These are phyloP conservation scores for Fusarium kyushuense DNA, from an alignment of 2,329 filamentous ascomycete genomes.

Conservation along the genomic window DNA sequence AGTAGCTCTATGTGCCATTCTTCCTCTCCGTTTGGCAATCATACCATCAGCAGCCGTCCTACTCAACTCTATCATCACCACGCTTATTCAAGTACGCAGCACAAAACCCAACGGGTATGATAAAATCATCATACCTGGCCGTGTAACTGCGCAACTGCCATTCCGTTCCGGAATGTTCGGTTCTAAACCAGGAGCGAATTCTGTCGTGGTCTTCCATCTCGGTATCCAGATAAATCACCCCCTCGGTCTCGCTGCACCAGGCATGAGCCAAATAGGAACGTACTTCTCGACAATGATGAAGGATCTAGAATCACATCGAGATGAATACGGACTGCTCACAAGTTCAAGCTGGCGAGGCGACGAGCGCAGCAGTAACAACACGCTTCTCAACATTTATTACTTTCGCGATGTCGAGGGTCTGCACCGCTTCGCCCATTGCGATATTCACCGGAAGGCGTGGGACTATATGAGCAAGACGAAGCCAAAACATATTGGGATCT, in stretches of 20 bases:
- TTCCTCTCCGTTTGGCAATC: constrained; percentile 53
- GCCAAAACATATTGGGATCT: constrained; percentile 61
- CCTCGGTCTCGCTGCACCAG: constrained; percentile 61
- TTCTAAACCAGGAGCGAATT: constrained; percentile 44
- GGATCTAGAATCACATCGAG: constrained; percentile 52
- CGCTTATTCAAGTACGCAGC: constrained; percentile 44
- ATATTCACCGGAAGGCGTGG: constrained; percentile 62
- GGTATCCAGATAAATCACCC: constrained; percentile 62
- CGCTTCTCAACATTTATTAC: constrained; percentile 61
- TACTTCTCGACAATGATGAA: constrained; percentile 56
- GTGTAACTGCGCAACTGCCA: constrained; percentile 53
- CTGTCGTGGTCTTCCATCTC: constrained; percentile 60
- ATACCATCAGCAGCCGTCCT: constrained; percentile 51
- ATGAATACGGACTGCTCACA: constrained; percentile 62
- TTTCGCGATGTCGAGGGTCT: constrained; percentile 63
- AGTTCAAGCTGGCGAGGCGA: constrained; percentile 56
- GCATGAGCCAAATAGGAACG: constrained; percentile 54
- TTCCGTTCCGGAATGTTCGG: constrained; percentile 47
- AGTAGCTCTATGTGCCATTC: constrained; percentile 48
- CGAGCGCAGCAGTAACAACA: constrained; percentile 55
- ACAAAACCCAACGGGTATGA: constrained; percentile 40
- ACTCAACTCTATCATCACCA: constrained; percentile 50
- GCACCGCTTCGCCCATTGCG: constrained; percentile 64
- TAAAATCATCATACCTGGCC: constrained; percentile 50
- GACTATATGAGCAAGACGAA: constrained; percentile 60